Evolutionary conservation across 331 rosid genomes (phyloP), one percentile per base, ranked within the genome.

Genomic region (Pyracantha coccinea): DNA sequence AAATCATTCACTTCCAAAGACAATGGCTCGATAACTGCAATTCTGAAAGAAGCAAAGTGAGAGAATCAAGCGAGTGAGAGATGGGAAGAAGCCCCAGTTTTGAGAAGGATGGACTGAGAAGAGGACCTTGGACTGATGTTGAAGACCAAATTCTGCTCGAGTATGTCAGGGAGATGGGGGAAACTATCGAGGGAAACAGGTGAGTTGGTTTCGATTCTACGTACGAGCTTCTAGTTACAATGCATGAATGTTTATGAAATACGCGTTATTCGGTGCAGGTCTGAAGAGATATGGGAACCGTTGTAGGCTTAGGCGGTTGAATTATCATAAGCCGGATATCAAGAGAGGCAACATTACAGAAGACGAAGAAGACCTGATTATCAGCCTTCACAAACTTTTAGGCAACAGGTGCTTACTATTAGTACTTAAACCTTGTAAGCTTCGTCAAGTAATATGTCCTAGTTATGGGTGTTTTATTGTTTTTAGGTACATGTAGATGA

Each of bases 371-470:
- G 86, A 82, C 66, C 78, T 82, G 60, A 82, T 82, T 33, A 72
- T 73, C 62, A 76, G 88, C 74, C 86, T 85, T n/a, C 84, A 85
- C 72, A 79, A 74, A 17, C 76, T 82, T 31, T 74, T 79, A 33
- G 84, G 88, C 74, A 79, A 79, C 80, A 73, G 86, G 83, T 58
- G 52, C 35, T 44, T 25, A 29, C 5, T 27, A 12, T 7, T 58
- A 53, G 24, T 41, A 52, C 57, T 1, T 52, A 52, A 52, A 17
- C 21, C 57, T 52, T 52, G 57, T 52, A 52, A 17, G 75, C 45
- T 71, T 54, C 31, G n/a, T 54, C 23, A 17, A 71, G 23, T 23
- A 71, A 8, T 54, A 31, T 3, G 66, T 15, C 24, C 53, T 59
- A 15, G 44, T 19, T n/a, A 23, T 44, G 45, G 13, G 7, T 58